Conservation (phyloP, 768 basidiomycete species). For the Mycena floridula region DNA sequence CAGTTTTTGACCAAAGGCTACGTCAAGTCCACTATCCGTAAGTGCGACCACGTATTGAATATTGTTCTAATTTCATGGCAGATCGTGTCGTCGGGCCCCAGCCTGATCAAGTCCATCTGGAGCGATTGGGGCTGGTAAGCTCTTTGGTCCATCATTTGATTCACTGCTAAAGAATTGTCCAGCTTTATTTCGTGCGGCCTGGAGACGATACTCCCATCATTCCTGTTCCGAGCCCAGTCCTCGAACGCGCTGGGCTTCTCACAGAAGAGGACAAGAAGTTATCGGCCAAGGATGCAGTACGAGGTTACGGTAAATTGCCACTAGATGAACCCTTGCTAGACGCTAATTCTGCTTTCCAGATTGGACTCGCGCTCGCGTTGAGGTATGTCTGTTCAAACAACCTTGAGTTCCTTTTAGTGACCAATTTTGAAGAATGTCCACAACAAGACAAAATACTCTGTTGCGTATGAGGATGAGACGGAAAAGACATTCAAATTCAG, state of each 20-base stretch:
- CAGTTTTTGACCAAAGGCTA: conserved; percentile 31
- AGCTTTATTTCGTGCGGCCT: conserved; percentile 40
- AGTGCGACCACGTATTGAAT: not conserved
- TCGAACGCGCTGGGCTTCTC: conserved; percentile 29
- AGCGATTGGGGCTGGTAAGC: conserved; percentile 36
- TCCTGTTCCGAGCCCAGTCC: conserved; percentile 33
- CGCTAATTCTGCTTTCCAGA: too few relatives aligned
- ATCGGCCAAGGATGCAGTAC: conserved; percentile 8
- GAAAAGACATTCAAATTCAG: too few relatives aligned
- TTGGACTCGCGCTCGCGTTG: too few relatives aligned
- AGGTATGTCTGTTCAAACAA: too few relatives aligned
- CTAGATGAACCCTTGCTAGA: too few relatives aligned
- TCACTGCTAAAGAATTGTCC: too few relatives aligned
- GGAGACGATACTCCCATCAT: conserved; percentile 31
- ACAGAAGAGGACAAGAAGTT: conserved; percentile 10
- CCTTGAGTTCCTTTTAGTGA: too few relatives aligned
- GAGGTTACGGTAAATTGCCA: conserved; percentile 13
- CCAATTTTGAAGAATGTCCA: too few relatives aligned
- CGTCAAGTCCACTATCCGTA: not conserved
- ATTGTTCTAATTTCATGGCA: conserved; percentile 40
- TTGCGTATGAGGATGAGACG: too few relatives aligned
- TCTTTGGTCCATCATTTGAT: too few relatives aligned
- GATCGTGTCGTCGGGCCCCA: conserved; percentile 46
- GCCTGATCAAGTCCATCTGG: conserved; percentile 32
- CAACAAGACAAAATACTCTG: too few relatives aligned